Evolutionary conservation across 83 land plant species (phyloP).

Genomic region (Thuja plicata): DNA sequence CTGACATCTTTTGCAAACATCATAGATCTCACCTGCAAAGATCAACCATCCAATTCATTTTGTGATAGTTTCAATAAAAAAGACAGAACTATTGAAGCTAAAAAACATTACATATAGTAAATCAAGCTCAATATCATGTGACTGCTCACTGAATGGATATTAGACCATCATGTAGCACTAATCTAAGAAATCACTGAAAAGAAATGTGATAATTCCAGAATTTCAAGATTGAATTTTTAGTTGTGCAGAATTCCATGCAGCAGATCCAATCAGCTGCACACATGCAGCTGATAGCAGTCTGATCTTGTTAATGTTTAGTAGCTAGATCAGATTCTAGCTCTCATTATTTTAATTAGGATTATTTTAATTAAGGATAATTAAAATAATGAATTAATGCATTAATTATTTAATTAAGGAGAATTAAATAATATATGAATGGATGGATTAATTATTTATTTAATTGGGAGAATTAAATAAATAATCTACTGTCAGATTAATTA

Average conservation of each 20-base stretch:
- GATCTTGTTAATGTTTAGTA: too few species aligned
- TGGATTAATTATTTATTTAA: too few species aligned
- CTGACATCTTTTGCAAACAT: conserved; percentile 88
- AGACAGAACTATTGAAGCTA: not conserved
- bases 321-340: too few species aligned
- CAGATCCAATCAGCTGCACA: not conserved
- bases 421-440: too few species aligned
- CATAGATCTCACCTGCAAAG: conserved; percentile 81
- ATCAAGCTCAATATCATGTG: not conserved
- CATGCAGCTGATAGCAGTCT: not conserved
- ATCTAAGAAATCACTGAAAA: not conserved
- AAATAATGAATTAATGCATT: too few species aligned
- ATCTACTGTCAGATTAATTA: too few species aligned
- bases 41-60: not conserved
- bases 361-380: too few species aligned
- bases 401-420: too few species aligned
- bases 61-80: not conserved
- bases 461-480: too few species aligned
- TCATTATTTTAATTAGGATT: too few species aligned
- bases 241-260: not conserved
- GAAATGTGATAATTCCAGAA: not conserved
- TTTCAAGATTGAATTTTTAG: not conserved
- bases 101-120: not conserved
- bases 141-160: not conserved
- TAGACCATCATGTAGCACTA: not conserved